These are phyloP conservation scores for Calonectria hongkongensis DNA, from an alignment of 2,329 filamentous ascomycete genomes.

Conservation along the genomic window DNA sequence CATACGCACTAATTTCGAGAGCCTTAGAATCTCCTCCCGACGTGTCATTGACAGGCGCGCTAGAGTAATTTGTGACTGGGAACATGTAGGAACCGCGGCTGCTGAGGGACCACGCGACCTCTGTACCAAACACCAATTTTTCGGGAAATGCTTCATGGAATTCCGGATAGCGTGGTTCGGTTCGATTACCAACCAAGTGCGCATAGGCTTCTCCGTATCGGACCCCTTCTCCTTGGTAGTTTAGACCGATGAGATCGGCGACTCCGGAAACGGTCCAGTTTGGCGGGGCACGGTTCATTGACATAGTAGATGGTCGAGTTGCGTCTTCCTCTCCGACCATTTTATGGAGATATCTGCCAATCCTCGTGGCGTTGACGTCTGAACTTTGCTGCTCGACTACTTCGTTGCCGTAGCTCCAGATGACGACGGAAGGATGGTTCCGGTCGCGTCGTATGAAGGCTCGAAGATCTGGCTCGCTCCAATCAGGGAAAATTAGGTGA, in stretches of 20 bases:
- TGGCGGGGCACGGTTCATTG: constrained; percentile 5
- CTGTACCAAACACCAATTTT: constrained; percentile 9
- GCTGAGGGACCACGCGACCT: constrained; percentile 19
- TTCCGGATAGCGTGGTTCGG: constrained; percentile 4
- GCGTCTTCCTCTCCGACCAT: constrained; percentile 6
- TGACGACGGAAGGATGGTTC: constrained; percentile 9
- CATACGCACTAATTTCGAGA: constrained; percentile 19
- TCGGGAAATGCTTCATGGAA: constrained; percentile 18
- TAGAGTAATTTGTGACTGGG: constrained; percentile 15
- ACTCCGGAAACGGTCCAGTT: constrained; percentile 3
- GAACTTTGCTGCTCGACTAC: constrained; percentile 10
- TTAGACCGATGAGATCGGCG: background rate
- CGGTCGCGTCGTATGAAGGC: constrained; percentile 12
- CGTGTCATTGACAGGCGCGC: constrained; percentile 9
- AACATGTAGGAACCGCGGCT: constrained; percentile 5
- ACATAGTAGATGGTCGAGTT: background rate
- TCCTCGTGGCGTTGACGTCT: background rate
- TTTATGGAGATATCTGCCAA: background rate
- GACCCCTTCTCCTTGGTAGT: constrained; percentile 15
- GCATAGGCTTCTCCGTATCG: constrained; percentile 13
- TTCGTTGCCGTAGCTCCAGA: constrained; percentile 20
- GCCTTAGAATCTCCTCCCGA: constrained; percentile 7
- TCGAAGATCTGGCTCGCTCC: background rate
- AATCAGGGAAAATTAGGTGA: constrained; percentile 15
- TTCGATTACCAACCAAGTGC: constrained; percentile 1